Evolutionary conservation across 2,329 filamentous ascomycete genomes (phyloP).

Genomic region (Verticillium klebahnii): DNA sequence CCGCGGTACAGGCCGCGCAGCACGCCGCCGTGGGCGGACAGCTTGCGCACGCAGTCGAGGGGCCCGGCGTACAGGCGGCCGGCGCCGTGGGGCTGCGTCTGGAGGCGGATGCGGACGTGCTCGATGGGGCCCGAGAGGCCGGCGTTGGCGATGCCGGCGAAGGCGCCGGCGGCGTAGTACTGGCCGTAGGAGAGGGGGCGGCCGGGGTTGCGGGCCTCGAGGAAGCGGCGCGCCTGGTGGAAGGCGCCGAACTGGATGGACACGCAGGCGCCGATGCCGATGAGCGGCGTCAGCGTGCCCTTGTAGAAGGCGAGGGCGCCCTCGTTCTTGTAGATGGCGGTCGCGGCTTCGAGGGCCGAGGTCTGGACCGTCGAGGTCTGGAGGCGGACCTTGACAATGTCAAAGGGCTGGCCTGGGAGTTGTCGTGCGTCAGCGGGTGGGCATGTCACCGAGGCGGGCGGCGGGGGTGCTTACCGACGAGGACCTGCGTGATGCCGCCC

Average conservation of each 20-base stretch:
- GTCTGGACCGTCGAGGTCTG: conserved; percentile 83
- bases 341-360: conserved; percentile 74
- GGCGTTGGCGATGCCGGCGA: conserved; percentile 87
- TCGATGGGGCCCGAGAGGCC: conserved; percentile 89
- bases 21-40: conserved; percentile 62
- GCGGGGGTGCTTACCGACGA: conserved; percentile 63
- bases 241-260: conserved; percentile 99
- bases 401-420: conserved; percentile 62
- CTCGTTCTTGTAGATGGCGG: conserved; percentile 81
- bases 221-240: conserved; percentile 80
- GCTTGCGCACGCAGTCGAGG: conserved; percentile 83
- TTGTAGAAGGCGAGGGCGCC: conserved; percentile 95
- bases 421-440: neutral
- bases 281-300: conserved; percentile 87
- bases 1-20: conserved; percentile 79
- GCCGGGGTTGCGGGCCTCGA: conserved; percentile 70
- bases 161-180: conserved; percentile 87
- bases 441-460: neutral
- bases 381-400: conserved; percentile 96
- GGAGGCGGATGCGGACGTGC: conserved; percentile 91
- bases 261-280: conserved; percentile 95
- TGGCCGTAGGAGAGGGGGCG: conserved; percentile 65
- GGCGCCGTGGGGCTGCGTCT: conserved; percentile 90
- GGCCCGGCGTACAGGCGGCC: conserved; percentile 76
- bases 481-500: conserved; percentile 88